Evolutionary conservation across 805 yeast genomes (phyloP), one percentile per base, ranked within the genome.

Genomic region (Hagleromyces aurorensis): DNA sequence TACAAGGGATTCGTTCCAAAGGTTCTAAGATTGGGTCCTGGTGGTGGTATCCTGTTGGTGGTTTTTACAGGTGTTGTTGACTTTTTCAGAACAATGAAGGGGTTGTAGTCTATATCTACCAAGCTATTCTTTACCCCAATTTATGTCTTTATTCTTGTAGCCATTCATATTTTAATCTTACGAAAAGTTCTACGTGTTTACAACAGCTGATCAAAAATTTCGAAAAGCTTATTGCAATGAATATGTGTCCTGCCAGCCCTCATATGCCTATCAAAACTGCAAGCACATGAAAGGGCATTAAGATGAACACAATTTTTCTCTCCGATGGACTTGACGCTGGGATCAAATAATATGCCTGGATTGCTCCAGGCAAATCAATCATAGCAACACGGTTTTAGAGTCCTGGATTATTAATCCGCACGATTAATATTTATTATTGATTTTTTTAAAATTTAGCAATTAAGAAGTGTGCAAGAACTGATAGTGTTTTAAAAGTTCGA

Each of bases 1-100:
- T 89, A 87, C 63, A 89, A 87, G 65, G 98, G 98, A 22, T 89
- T 91, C 72, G 56, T 87, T 41, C 99, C 99, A 45, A 91, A 91
- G 69, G 96, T 91, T 8, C 69, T 91, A 54, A 78, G 99, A 72
- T 70, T 91, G 44, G 98, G 97, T 27, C 98, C 99, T 38, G 99
- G 99, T 53, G 99, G 99, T 59, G 99, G 99, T 67, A 86, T 91
- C 45, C 66, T 91, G 52, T 70, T 91, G 57, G 97, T 91, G 27
- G 98, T 91, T n/a, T 91, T 86, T 70, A 85, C 96, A 24, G 69
- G 85, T 14, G 76, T 87, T 41, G 86, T 87, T 93, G 96, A 87
- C 57, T 84, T 85, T 66, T 91, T 91, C 70, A 74, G 87, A 65
- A 62, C 35, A 17, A 29, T 30, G 29, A 30, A 36, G 62, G n/a